Evolutionary conservation across 2,329 filamentous ascomycete species (phyloP), one percentile per base, ranked within the genome.

Genomic region (Pyrenophora graminea): DNA sequence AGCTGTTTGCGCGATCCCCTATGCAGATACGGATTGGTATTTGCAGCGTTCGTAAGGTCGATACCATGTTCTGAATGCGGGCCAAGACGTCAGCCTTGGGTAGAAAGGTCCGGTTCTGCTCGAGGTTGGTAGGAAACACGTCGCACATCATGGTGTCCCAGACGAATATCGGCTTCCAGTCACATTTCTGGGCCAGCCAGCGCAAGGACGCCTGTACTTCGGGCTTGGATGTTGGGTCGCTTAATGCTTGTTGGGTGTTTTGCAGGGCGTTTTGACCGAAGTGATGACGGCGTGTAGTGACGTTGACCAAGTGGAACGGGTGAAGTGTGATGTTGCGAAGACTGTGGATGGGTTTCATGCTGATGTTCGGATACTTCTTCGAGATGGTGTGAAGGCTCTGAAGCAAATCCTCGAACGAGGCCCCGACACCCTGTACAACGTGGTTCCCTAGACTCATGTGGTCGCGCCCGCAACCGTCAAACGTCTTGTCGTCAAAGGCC

Each of bases 61-160:
- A 39, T 9, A 72, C 57, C 67, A 71, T 71, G 31, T 56, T 54
- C 25, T 63, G 58, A 34, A 73, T 70, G 21, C 67, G 64, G 5
- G 58, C 57, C 5, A 73, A 36, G 12, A 72, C 60, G 15, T 73
- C 67, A 12, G 55, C 47, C 45, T 71, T 73, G 3, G 67, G 64
- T 4, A 70, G 61, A 36, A 70, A 62, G 1, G 59, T 61, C 31
- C 63, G 57, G 31, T 42, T 63, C 8, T 62, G 59, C 42, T 70
- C 67, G 13, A 72, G 59, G 42, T 73, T 73, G 1, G 62, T 65
- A 5, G 70, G 70, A 30, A 72, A 73, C 2, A 69, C 69, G 38
- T 73, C 70, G 45, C 66, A 72, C 68, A 71, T 71, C 66, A 73
- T 64, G 25, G 37, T 59, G 15, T 71, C 69, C 70, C 69, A 73